phyloP scores from a whole-genome alignment of 345 rosid species.

The Cochlearia excelsa region DNA sequence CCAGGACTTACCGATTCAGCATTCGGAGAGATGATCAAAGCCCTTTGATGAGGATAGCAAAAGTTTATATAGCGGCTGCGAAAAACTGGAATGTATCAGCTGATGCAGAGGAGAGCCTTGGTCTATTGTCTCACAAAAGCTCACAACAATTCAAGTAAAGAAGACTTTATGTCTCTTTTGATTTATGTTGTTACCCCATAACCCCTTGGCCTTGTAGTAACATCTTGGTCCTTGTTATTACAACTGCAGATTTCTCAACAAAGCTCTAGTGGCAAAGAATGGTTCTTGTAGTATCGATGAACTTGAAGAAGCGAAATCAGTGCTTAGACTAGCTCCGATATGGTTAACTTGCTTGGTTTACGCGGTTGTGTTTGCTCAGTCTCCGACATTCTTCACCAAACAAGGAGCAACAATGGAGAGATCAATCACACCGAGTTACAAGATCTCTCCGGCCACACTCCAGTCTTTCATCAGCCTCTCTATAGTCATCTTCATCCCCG shows the following conservation, averaged over 20 bases:
- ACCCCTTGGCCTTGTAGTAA: not conserved
- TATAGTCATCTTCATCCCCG: constrained; percentile 42
- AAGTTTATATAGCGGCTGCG: constrained; percentile 52
- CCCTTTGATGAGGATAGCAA: constrained; percentile 55
- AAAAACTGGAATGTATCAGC: constrained; percentile 47
- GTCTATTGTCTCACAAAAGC: constrained; percentile 31
- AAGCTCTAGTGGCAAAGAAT: constrained; percentile 43
- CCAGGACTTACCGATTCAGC: constrained; percentile 53
- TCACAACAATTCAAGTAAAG: constrained; percentile 47
- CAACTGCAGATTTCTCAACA: constrained; percentile 48
- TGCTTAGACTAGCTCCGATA: constrained; percentile 54
- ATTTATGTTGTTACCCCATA: not conserved
- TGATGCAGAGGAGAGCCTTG: constrained; percentile 39
- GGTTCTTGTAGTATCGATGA: constrained; percentile 46
- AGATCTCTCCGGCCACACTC: constrained; percentile 52
- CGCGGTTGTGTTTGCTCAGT: constrained; percentile 53
- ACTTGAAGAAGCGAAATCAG: constrained; percentile 57
- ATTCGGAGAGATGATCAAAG: constrained; percentile 41
- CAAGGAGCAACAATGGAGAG: constrained; percentile 69
- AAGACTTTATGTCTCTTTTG: constrained; percentile 13
- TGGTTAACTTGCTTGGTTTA: constrained; percentile 51
- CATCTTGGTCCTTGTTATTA: constrained; percentile 8
- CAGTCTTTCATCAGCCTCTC: constrained; percentile 45
- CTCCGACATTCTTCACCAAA: constrained; percentile 56
- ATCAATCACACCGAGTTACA: constrained; percentile 33